Evolutionary conservation across 2,329 filamentous ascomycete species (phyloP).

Genomic region (Coleophoma crateriformis): DNA sequence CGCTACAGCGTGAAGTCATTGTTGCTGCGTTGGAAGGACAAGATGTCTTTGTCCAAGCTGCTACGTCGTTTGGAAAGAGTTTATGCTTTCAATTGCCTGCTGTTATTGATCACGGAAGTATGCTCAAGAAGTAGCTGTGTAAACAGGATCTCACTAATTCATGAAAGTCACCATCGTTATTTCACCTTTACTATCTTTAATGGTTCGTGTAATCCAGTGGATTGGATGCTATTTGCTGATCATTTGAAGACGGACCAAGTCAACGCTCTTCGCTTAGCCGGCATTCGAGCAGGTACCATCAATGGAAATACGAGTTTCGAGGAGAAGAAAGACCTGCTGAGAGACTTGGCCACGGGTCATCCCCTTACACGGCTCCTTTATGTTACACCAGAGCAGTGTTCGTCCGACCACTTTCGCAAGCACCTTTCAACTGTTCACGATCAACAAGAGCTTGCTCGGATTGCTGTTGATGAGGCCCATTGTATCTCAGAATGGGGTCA

Average conservation of each 20-base stretch:
- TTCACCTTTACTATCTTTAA: slow-evolving; percentile 81
- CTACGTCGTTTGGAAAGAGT: slow-evolving; percentile 87
- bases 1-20: slow-evolving; percentile 84
- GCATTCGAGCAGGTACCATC: slow-evolving; percentile 76
- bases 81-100: slow-evolving; percentile 90
- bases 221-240: neutral
- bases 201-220: slow-evolving; percentile 47
- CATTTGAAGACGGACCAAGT: slow-evolving; percentile 78
- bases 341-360: slow-evolving; percentile 82
- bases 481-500: slow-evolving; percentile 99
- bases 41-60: slow-evolving; percentile 91
- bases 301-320: slow-evolving; percentile 71
- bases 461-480: slow-evolving; percentile 92
- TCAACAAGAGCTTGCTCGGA: slow-evolving; percentile 78
- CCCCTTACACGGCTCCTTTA: slow-evolving; percentile 80
- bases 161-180: slow-evolving; percentile 77
- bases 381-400: slow-evolving; percentile 87
- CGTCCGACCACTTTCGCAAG: slow-evolving; percentile 69
- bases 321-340: slow-evolving; percentile 65
- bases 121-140: slow-evolving; percentile 29
- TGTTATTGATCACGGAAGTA: slow-evolving; percentile 79
- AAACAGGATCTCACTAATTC: slow-evolving; percentile 9
- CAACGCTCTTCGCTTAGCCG: slow-evolving; percentile 65
- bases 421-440: slow-evolving; percentile 67
- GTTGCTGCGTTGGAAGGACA: slow-evolving; percentile 71